Evolutionary conservation across 805 yeast species (phyloP), one percentile per base, ranked within the genome.

Genomic region (Pichia sporocuriosa): DNA sequence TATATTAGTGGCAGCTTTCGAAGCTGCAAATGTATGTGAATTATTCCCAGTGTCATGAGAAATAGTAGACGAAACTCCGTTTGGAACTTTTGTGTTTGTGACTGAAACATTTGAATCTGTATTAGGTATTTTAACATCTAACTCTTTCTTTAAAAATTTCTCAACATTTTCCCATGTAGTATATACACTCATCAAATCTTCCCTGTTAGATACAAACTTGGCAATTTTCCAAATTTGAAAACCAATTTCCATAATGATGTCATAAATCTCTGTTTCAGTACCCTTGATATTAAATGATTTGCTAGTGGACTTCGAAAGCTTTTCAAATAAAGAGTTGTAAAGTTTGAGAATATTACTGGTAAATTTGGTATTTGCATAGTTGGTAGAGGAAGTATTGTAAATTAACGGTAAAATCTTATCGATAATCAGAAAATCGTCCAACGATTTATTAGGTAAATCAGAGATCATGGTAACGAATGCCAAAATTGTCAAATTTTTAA

Each of bases 381-480:
- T 62, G 10, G 60, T 49, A 4, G 55, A 44, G 4, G 65, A 61
- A 1, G 68, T 63, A 19, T 57, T 60, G 37, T 59, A 60, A 43
- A 90, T 66, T 19, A 90, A 63, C 0, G 96, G 96, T n/a, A 93
- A 62, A 29, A 93, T 67, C 41, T 82, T 85, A 37, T 90, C 97
- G 27, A 71, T 69, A 26, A 88, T 75, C 2, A 84, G 75, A 40
- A 76, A 72, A 49, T 77, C 78, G 52, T 89, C 96, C 40, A 88
- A 69, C 6, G 77, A 72, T 46, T 79, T 78, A 17, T 70, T 66
- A 8, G 48, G 40, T 49, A 53, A 45, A 8, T 57, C 63, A 30
- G 49, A 49, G 15, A 84, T 72, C 53, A 88, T 62, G 35, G 65
- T 55, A 12, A 73, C 69, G 51, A 88, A 79, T 1, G 84, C 70